Percentiles rank a stretch among this genome's conserved stretches.
These are phyloP conservation scores for Spinellus fusiger DNA, from an alignment of 192 early-diverging fungal genomes.

Conservation along the genomic window DNA sequence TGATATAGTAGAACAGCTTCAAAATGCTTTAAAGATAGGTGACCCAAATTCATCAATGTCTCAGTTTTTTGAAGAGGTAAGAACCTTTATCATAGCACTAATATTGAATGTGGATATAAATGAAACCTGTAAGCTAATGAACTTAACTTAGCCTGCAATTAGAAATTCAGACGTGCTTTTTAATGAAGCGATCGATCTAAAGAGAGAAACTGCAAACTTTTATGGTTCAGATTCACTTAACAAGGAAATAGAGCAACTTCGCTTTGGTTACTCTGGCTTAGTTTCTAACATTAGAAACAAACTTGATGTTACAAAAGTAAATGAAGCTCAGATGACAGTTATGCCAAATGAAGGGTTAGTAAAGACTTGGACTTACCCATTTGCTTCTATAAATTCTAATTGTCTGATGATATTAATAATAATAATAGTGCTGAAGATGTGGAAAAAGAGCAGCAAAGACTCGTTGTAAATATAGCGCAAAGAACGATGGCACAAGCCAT, in stretches of 20 bases:
- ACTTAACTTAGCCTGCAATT: not conserved
- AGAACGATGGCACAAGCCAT: constrained; percentile 61
- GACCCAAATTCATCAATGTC: not conserved
- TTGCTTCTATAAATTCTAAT: not conserved
- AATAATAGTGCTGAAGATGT: constrained; percentile 23
- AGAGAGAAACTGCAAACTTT: too few species aligned
- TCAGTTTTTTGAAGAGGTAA: not conserved
- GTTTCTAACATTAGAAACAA: not conserved
- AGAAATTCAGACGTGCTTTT: too few species aligned
- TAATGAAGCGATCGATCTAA: too few species aligned
- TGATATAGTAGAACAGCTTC: constrained; percentile 6
- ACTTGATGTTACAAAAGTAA: constrained; percentile 1
- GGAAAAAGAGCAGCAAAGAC: constrained; percentile 41
- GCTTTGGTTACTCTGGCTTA: constrained; percentile 3
- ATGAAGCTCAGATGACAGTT: constrained; percentile 1
- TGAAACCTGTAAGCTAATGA: not conserved
- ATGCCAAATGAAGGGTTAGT: not conserved
- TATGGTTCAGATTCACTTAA: not conserved
- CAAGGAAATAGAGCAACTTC: constrained; percentile 1
- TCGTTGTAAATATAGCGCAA: constrained; percentile 30
- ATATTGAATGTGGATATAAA: not conserved
- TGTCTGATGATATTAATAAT: not conserved
- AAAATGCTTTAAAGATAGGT: not conserved
- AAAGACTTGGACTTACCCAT: too few species aligned
- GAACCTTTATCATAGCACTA: not conserved